phyloP scores from a whole-genome alignment of 768 basidiomycete genomes.

The Lyophyllum shimeji region DNA sequence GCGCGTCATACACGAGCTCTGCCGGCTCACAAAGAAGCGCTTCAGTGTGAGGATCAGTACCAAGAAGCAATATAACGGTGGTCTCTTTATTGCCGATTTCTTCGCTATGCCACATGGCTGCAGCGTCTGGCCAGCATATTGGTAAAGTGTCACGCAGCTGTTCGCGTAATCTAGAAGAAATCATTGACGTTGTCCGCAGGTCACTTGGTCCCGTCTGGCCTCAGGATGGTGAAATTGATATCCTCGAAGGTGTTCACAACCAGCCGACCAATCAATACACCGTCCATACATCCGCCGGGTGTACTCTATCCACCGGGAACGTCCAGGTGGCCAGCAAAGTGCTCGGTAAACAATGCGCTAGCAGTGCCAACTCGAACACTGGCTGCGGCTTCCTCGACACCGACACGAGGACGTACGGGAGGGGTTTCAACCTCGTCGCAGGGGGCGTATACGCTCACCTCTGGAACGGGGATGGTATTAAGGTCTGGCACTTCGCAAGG shows the following conservation, averaged over 20 bases:
- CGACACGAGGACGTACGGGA: slow-evolving; percentile 37
- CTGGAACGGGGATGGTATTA: slow-evolving; percentile 55
- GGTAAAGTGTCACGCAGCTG: slow-evolving; percentile 22
- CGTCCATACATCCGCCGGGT: slow-evolving; percentile 55
- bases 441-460: slow-evolving; percentile 59
- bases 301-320: slow-evolving; percentile 31
- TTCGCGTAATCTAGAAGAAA: background rate
- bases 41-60: slow-evolving; percentile 66
- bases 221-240: slow-evolving; percentile 61
- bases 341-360: slow-evolving; percentile 36
- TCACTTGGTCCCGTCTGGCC: slow-evolving; percentile 56
- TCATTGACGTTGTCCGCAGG: slow-evolving; percentile 18
- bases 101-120: slow-evolving; percentile 72
- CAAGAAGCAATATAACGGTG: slow-evolving; percentile 59
- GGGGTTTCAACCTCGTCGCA: slow-evolving; percentile 40
- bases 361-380: slow-evolving; percentile 35
- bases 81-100: slow-evolving; percentile 76
- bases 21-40: slow-evolving; percentile 1
- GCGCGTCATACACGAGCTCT: slow-evolving; percentile 2
- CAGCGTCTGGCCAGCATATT: slow-evolving; percentile 59
- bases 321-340: slow-evolving; percentile 25
- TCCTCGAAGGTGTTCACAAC: slow-evolving; percentile 71
- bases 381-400: slow-evolving; percentile 52
- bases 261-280: slow-evolving; percentile 61
- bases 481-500: slow-evolving; percentile 56